These are phyloP conservation scores for Nepenthes alata DNA, from an alignment of 179 eudicot species.

Conservation along the genomic window DNA sequence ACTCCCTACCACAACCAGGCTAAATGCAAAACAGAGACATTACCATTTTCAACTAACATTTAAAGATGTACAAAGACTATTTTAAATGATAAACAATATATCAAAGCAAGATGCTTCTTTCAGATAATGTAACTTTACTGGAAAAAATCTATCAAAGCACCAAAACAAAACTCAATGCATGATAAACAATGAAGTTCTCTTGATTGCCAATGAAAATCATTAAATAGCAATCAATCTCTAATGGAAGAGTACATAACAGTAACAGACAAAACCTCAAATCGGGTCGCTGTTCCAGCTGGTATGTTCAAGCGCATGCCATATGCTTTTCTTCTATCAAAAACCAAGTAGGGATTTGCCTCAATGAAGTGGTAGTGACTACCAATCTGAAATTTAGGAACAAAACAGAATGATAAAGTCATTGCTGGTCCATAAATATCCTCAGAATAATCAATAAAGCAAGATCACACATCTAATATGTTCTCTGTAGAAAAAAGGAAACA, in stretches of 20 bases:
- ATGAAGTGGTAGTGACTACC: constrained; percentile 99
- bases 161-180: background rate
- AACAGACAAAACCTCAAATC: constrained; percentile 60
- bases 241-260: background rate
- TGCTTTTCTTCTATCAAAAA: constrained; percentile 72
- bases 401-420: background rate
- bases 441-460: too few relatives aligned
- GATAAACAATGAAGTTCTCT: background rate
- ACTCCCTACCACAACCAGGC: too few relatives aligned
- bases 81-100: too few relatives aligned
- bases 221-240: background rate
- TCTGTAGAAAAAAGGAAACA: too few relatives aligned
- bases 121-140: background rate
- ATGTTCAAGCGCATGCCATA: constrained; percentile 91
- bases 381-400: constrained; percentile 37
- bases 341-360: constrained; percentile 67
- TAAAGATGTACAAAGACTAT: background rate
- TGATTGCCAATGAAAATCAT: background rate
- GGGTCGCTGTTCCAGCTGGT: constrained; percentile 86
- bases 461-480: too few relatives aligned
- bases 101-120: background rate
- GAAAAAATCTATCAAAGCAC: background rate
- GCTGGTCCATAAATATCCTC: background rate
- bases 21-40: too few relatives aligned
- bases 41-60: too few relatives aligned